phyloP scores from a whole-genome alignment of 352 stramenopile genomes.

The Pythium angustatum region DNA sequence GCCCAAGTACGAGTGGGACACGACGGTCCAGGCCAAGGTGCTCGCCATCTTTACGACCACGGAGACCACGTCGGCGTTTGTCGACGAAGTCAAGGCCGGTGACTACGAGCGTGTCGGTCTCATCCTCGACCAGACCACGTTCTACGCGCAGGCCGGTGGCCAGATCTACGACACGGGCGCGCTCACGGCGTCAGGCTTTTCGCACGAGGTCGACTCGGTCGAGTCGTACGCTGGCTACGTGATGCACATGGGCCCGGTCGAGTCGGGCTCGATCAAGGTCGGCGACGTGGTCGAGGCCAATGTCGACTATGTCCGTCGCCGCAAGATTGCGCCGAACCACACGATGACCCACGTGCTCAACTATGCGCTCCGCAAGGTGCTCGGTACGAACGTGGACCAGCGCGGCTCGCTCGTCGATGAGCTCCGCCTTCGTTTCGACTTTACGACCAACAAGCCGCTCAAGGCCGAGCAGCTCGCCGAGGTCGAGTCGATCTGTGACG shows the following conservation, averaged over 20 bases:
- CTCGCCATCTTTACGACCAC: constrained; percentile 94
- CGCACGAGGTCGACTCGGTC: constrained; percentile 87
- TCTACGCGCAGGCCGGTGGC: constrained; percentile 98
- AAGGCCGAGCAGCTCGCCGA: constrained; percentile 87
- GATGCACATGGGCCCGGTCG: constrained; percentile 92
- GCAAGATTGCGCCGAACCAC: constrained; percentile 97
- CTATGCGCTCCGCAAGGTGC: constrained; percentile 94
- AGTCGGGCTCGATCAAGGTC: constrained; percentile 73
- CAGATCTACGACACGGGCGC: constrained; percentile 95
- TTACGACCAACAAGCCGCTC: constrained; percentile 96
- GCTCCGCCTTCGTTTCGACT: constrained; percentile 98
- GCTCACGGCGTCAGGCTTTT: constrained; percentile 51
- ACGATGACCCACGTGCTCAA: constrained; percentile 99
- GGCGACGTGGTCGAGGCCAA: constrained; percentile 83
- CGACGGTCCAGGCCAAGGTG: constrained; percentile 80
- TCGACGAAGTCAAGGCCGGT: constrained; percentile 65
- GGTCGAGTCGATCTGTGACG: constrained; percentile 87
- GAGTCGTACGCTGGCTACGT: constrained; percentile 96
- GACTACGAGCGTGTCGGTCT: constrained; percentile 93
- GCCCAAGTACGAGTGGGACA: constrained; percentile 94
- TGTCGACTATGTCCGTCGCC: constrained; percentile 95
- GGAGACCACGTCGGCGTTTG: constrained; percentile 82
- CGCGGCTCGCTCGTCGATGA: constrained; percentile 97
- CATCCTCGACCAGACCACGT: constrained; percentile 96
- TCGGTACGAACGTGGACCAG: constrained; percentile 95